Conservation (phyloP, 2,329 filamentous ascomycete genomes). For the Aureobasidium sp. region DNA sequence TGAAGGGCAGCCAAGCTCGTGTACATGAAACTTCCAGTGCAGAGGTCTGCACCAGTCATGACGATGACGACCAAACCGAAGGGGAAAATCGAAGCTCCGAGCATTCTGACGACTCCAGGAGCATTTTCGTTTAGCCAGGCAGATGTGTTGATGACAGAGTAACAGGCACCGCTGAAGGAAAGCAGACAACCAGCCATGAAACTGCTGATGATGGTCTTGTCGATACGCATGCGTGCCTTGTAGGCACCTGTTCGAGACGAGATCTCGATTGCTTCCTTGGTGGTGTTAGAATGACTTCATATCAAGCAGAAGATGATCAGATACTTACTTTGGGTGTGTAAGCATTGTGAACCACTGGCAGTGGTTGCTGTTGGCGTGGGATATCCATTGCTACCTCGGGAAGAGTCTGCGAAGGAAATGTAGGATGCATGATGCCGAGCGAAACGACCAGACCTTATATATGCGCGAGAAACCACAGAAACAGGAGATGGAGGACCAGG, state of each 20-base stretch:
- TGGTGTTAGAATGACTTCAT: background rate
- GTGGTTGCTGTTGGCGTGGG: background rate
- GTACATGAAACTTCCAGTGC: conserved; percentile 29
- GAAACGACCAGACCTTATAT: background rate
- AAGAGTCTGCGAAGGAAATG: background rate
- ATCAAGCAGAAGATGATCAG: too few relatives aligned
- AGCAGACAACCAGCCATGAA: conserved; percentile 46
- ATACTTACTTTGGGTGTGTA: background rate
- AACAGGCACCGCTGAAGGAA: conserved; percentile 38
- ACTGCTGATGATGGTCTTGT: conserved; percentile 46
- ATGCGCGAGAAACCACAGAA: background rate
- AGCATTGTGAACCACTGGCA: background rate
- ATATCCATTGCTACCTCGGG: background rate
- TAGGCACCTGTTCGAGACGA: conserved; percentile 41
- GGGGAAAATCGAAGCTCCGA: conserved; percentile 30
- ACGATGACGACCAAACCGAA: conserved; percentile 28
- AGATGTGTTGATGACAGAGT: conserved; percentile 21
- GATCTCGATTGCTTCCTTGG: conserved; percentile 41
- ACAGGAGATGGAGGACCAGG: background rate
- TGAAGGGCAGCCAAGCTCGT: conserved; percentile 39
- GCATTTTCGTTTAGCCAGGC: conserved; percentile 28
- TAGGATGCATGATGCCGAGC: background rate
- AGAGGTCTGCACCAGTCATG: conserved; percentile 28
- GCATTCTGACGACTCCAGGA: conserved; percentile 25
- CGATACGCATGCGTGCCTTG: conserved; percentile 46